Base-by-base conservation (phyloP, 352 stramenopile genomes). In the Globisporangium sylvaticum region DNA sequence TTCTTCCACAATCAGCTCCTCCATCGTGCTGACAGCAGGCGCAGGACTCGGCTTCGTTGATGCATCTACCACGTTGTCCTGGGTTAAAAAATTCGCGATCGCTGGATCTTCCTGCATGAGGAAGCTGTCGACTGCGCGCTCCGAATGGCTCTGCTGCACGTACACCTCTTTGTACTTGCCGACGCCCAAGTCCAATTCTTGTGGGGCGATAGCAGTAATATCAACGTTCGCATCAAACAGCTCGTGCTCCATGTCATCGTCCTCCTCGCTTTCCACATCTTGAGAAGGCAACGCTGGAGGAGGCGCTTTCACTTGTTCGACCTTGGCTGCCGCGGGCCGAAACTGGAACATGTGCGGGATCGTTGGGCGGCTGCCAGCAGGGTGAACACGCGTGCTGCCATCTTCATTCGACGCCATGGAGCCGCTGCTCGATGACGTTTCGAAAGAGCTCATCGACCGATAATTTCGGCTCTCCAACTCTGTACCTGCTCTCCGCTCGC, bases 271-370 rank as follows among this genome's bases (percentile, higher is more conserved):
- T 48, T 80, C 65, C 15, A 57, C 50, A 15, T 66, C 65, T 5
- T 52, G 42, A 3, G 67, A 58, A 4, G 68, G 66, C 22, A 65
- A 64, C 12, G 56, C 61, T 15, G 65, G 54, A 10, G 71, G 56
- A 42, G 68, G 22, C 62, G 25, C 52, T 37, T 48, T 67, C 42
- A 18, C 27, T 32, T 50, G 50, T 14, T 39, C 52, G 20, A 52
- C 12, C 39, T 67, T 88, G 25, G 71, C 81, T 34, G 78, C 64
- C 20, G 79, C 76, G 20, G 77, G 76, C 1, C 81, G 79, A 50
- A 91, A 87, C 61, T 86, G 78, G 42, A 89, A 90, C 74, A 89
- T 85, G 62, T 81, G 79, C n/a, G 80, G 78, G 48, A 81, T 81
- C 48, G 72, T 70, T 3, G 42, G 42, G 5, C 68, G 65, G 15